Evolutionary conservation across 2,329 filamentous ascomycete genomes (phyloP).

Genomic region (Dactylellina cionopaga): DNA sequence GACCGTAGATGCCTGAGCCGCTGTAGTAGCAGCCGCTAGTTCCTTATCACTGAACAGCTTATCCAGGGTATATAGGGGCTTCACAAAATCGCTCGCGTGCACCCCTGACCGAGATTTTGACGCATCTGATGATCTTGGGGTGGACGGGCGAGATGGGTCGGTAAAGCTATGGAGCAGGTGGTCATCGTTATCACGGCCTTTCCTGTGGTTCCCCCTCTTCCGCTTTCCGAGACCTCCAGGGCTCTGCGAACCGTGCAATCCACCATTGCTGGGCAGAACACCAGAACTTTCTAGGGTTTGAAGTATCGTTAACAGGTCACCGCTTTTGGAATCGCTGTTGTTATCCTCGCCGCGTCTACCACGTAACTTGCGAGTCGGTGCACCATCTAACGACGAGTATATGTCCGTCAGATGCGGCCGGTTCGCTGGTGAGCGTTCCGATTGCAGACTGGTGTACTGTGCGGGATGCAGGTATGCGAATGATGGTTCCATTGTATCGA

Average conservation of each 20-base stretch:
- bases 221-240: constrained; percentile 53
- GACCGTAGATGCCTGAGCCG: constrained; percentile 37
- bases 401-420: constrained; percentile 42
- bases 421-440: constrained; percentile 40
- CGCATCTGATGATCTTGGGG: constrained; percentile 42
- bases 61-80: constrained; percentile 49
- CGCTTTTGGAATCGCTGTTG: constrained; percentile 31
- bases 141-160: constrained; percentile 47
- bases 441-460: constrained; percentile 30
- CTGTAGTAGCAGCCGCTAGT: constrained; percentile 29
- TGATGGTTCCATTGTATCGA: constrained; percentile 38
- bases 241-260: constrained; percentile 41
- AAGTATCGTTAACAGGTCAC: constrained; percentile 41
- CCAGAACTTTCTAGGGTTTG: constrained; percentile 43
- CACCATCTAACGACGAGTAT: constrained; percentile 36
- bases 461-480: constrained; percentile 42
- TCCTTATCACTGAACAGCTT: constrained; percentile 52
- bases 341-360: constrained; percentile 48
- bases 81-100: constrained; percentile 45
- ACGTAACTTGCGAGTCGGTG: constrained; percentile 43
- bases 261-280: constrained; percentile 30
- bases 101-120: constrained; percentile 32
- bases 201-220: constrained; percentile 52
- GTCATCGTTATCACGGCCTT: constrained; percentile 48
- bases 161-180: constrained; percentile 31